Percentiles rank a stretch among this genome's conserved stretches.
These are phyloP conservation scores for Saturnispora gosingensis DNA, from an alignment of 805 yeast species.

Conservation along the genomic window DNA sequence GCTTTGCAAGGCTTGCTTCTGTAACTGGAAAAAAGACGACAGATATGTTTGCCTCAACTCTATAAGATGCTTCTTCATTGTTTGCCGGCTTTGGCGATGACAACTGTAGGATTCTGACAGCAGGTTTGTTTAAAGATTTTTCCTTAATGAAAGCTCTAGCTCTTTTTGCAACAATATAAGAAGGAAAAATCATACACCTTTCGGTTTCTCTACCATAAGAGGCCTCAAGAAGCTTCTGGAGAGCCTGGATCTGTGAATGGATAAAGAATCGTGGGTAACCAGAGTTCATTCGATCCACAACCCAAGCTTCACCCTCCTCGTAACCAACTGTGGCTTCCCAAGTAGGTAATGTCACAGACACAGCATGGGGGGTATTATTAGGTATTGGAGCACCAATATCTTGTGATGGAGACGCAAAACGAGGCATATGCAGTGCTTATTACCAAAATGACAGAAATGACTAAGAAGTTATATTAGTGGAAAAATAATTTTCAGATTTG, in stretches of 20 bases:
- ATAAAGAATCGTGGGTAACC: conserved; percentile 87
- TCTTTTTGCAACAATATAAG: conserved; percentile 69
- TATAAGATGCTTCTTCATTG: conserved; percentile 48
- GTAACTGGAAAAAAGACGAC: conserved; percentile 66
- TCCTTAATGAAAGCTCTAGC: conserved; percentile 70
- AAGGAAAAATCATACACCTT: conserved; percentile 63
- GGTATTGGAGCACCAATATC: conserved; percentile 81
- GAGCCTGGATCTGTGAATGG: conserved; percentile 51
- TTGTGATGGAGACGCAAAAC: conserved; percentile 24
- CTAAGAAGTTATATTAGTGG: not conserved
- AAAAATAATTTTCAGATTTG: not conserved
- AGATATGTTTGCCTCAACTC: conserved; percentile 61
- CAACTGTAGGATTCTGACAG: conserved; percentile 60
- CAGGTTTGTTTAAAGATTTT: conserved; percentile 27
- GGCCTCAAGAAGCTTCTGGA: conserved; percentile 43
- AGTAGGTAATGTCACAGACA: conserved; percentile 88
- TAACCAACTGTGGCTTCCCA: conserved; percentile 93
- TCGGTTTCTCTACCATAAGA: conserved; percentile 80
- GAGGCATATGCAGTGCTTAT: not conserved
- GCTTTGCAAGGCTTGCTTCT: conserved; percentile 57
- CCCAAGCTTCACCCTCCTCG: conserved; percentile 83
- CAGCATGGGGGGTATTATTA: conserved; percentile 83
- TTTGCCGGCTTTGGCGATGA: conserved; percentile 58
- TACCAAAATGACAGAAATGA: not conserved
- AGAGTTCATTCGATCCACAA: conserved; percentile 62